phyloP scores from a whole-genome alignment of 2,329 filamentous ascomycete species.

The Cryphonectria parasitica region DNA sequence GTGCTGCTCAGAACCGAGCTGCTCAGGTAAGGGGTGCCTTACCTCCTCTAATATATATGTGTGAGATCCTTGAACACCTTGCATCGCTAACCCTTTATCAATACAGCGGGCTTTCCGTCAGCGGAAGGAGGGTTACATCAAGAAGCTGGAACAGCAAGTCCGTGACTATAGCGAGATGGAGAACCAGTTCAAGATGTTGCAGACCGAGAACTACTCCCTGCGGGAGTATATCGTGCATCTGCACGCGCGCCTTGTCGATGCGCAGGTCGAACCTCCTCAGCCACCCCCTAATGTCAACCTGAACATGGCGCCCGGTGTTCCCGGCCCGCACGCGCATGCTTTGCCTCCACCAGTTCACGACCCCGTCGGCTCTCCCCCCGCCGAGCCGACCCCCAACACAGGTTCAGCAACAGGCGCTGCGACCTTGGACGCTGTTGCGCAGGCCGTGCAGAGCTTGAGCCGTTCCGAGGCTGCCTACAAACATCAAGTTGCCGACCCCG shows the following conservation, averaged over 20 bases:
- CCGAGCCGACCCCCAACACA: conserved; percentile 29
- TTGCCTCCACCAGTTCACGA: conserved; percentile 17
- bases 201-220: conserved; percentile 86
- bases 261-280: conserved; percentile 80
- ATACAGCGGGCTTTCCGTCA: conserved; percentile 90
- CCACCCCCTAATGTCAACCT: conserved; percentile 81
- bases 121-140: conserved; percentile 97
- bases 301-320: conserved; percentile 33
- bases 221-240: conserved; percentile 92
- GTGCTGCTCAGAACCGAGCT: conserved; percentile 93
- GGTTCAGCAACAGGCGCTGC: conserved; percentile 39
- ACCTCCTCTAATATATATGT: too few species aligned
- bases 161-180: conserved; percentile 78
- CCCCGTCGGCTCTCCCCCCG: conserved; percentile 25
- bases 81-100: conserved; percentile 33
- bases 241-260: conserved; percentile 83
- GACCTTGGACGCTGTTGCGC: conserved; percentile 54
- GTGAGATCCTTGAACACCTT: background rate
- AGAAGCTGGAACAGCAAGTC: conserved; percentile 93
- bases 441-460: conserved; percentile 44
- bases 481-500: conserved; percentile 9
- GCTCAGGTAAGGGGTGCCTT: conserved; percentile 71
- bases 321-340: conserved; percentile 16
- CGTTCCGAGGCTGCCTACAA: conserved; percentile 23
- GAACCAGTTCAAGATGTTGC: conserved; percentile 76